These are phyloP conservation scores for Russula abietina DNA, from an alignment of 768 basidiomycete genomes.

Conservation along the genomic window DNA sequence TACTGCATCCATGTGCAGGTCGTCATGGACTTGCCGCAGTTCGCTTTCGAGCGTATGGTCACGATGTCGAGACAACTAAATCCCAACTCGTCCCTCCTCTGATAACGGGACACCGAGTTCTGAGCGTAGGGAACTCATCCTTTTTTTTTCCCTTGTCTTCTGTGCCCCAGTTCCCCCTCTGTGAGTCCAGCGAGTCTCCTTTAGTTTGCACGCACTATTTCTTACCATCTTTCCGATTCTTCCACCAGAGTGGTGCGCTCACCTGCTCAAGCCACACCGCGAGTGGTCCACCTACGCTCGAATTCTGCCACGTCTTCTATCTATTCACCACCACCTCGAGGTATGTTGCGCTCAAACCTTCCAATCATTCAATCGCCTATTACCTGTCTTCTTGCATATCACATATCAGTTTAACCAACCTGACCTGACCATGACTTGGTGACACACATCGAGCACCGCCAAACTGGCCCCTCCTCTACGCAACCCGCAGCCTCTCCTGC, in stretches of 20 bases:
- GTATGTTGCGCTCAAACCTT: no score
- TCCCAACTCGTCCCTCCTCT: conserved; percentile 61
- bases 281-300: conserved; percentile 58
- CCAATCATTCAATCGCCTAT: no score
- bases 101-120: conserved; percentile 85
- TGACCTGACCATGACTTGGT: no score
- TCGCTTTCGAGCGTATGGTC: conserved; percentile 37
- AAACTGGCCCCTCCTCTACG: conserved; percentile 26
- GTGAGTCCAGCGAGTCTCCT: conserved; percentile 67
- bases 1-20: conserved; percentile 41
- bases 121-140: conserved; percentile 65
- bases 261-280: conserved; percentile 40
- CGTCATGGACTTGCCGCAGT: conserved; percentile 52
- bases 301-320: conserved; percentile 74
- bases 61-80: conserved; percentile 39
- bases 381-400: no score
- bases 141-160: conserved; percentile 80
- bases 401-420: no score
- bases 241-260: conserved; percentile 71
- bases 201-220: conserved; percentile 55
- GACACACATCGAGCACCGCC: conserved; percentile 57
- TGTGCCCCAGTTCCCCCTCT: conserved; percentile 77
- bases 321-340: conserved; percentile 68
- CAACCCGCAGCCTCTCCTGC: not conserved
- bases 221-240: conserved; percentile 78